Evolutionary conservation across 148 eudicot genomes (phyloP).

Genomic region (Persicaria tinctoria): DNA sequence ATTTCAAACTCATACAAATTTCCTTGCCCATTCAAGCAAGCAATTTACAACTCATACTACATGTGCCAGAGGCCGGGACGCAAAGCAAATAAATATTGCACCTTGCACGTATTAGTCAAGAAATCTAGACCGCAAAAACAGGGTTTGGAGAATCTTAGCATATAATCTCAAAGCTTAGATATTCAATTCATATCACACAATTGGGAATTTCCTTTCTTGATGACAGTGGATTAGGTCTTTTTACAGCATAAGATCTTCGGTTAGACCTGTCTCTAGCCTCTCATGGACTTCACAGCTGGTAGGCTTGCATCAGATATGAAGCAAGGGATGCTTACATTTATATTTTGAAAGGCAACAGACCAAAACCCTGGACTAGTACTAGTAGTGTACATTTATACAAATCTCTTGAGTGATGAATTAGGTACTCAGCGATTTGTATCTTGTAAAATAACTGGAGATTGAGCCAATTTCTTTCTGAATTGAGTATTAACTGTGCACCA

Average conservation of each 20-base stretch:
- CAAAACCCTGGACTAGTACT: no score
- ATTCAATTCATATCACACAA: neutral
- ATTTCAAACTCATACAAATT: neutral
- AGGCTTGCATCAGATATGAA: slow-evolving; percentile 97
- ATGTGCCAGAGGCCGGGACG: neutral
- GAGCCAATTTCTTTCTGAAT: no score
- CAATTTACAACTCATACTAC: neutral
- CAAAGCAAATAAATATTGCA: neutral
- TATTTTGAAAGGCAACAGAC: no score
- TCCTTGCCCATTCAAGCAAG: neutral
- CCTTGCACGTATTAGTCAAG: neutral
- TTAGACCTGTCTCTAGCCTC: slow-evolving; percentile 57
- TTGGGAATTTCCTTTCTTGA: neutral
- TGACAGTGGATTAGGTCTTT: neutral
- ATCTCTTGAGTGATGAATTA: no score
- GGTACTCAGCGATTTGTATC: no score
- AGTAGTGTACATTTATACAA: no score
- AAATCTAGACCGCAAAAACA: neutral
- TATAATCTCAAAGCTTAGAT: neutral
- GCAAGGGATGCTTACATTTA: slow-evolving; percentile 79
- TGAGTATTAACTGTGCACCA: no score
- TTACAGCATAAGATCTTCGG: slow-evolving; percentile 65
- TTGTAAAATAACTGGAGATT: no score
- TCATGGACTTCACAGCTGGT: slow-evolving; percentile 69
- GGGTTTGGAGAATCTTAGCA: neutral